Base-by-base conservation (phyloP, 164 flowering plant genomes). In the Magnolia changhungtana region DNA sequence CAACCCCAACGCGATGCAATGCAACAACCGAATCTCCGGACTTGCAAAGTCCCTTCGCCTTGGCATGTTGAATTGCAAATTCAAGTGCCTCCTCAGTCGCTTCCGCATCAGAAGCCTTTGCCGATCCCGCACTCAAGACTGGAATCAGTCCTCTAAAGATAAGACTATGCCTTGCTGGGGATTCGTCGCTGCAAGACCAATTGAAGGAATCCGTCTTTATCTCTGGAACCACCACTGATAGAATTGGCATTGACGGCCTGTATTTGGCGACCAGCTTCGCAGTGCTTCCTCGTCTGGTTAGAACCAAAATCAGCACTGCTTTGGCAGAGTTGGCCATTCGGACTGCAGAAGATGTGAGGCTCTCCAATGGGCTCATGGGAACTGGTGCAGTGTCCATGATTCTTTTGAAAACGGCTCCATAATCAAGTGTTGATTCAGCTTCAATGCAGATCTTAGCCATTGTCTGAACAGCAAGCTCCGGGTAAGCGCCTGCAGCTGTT, bases 401-500 rank as follows among this genome's bases (percentile, higher is more conserved):
- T 75, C 91, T 84, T 76, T 91, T 93, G 73, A 89, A 93, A 21
- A 90, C 93, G 76, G 83, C 89, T 8, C 87, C 89, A 80, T 93
- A 93, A 74, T 93, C 82, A 24, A 93, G 86, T 8, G 93, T 87
- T 84, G 88, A 90, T 79, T 93, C 98, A 13, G 98, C 98, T 84
- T 93, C 98, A 1, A 86, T 72, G 77, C 98, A 93, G 61, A 93
- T 93, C 77, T 85, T 89, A 11, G 98, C 93, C 98, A 93, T 93
- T 75, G 96, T 91, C 64, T 75, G 86, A 27, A 93, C 98, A 23
- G 94, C 93, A 67, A 88, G 87, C 27, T 91, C 98, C 16, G 98
- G 98, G 81, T 93, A 93, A 72, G 98, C 96, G 75, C 98, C 98
- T 52, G 98, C 94, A 55, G 96, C 98, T 21, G 98, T 93, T 80